These are phyloP conservation scores for Physcomitrellopsis africana DNA, from an alignment of 225 moss, liverwort and hornwort species.

Conservation along the genomic window DNA sequence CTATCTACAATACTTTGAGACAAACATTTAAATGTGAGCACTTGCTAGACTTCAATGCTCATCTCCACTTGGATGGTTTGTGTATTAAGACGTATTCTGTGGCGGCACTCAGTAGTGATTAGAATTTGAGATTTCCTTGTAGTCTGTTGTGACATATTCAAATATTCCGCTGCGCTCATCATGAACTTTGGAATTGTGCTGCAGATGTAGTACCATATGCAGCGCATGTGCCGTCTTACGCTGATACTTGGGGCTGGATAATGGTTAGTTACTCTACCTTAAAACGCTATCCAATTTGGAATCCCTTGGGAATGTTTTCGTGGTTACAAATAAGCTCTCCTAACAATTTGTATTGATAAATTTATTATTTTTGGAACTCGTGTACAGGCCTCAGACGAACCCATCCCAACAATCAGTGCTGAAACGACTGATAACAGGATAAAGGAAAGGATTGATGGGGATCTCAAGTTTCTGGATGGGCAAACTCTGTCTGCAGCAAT, in stretches of 20 bases:
- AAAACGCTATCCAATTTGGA: not conserved
- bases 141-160: not conserved
- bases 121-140: not conserved
- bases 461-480: constrained; percentile 81
- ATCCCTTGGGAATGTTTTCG: not conserved
- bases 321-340: not conserved
- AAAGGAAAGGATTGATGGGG: constrained; percentile 62
- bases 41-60: not conserved
- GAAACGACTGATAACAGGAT: constrained; percentile 79
- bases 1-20: constrained; percentile 90
- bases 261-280: constrained; percentile 59
- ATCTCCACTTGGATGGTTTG: not conserved
- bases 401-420: constrained; percentile 52
- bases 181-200: not conserved
- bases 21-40: constrained; percentile 81
- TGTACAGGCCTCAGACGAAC: constrained; percentile 76
- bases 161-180: not conserved
- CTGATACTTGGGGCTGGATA: constrained; percentile 98
- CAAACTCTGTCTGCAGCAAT: constrained; percentile 68
- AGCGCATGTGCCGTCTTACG: constrained; percentile 96
- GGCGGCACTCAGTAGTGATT: not conserved
- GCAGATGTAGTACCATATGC: constrained; percentile 93
- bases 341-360: not conserved
- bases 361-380: too few species aligned
- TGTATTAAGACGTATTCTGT: not conserved